These are phyloP conservation scores for Plenodomus biglobosus DNA, from an alignment of 2,329 filamentous ascomycete species.

Conservation along the genomic window DNA sequence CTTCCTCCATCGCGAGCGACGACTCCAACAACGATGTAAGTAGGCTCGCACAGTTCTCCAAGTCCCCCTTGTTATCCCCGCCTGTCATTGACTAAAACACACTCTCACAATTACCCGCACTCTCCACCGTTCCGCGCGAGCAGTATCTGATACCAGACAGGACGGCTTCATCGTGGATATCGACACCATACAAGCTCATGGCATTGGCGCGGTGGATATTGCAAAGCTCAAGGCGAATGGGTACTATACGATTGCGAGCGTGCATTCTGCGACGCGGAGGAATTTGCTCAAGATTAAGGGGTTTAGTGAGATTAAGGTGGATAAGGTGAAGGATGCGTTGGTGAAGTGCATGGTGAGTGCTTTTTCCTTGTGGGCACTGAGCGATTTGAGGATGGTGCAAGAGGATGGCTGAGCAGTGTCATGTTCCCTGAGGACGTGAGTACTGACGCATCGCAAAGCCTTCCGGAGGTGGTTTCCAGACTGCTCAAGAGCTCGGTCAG, in stretches of 20 bases:
- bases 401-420: too few species aligned
- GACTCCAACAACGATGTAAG: slow-evolving; percentile 55
- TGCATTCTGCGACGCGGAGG: slow-evolving; percentile 61
- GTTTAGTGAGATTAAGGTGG: slow-evolving; percentile 70
- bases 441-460: slow-evolving; percentile 49
- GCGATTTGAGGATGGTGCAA: too few species aligned
- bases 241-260: slow-evolving; percentile 64
- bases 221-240: slow-evolving; percentile 64
- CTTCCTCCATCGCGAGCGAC: slow-evolving; percentile 56
- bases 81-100: not conserved
- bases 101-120: too few species aligned
- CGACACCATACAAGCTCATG: slow-evolving; percentile 66
- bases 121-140: too few species aligned
- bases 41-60: too few species aligned
- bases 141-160: slow-evolving; percentile 25
- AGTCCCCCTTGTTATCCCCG: not conserved
- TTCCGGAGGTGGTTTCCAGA: slow-evolving; percentile 63
- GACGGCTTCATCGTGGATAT: slow-evolving; percentile 65
- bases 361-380: not conserved
- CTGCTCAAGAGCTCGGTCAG: slow-evolving; percentile 64
- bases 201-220: slow-evolving; percentile 66
- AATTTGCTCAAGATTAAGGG: slow-evolving; percentile 68
- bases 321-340: slow-evolving; percentile 69
- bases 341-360: slow-evolving; percentile 58
- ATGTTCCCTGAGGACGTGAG: too few species aligned